These are phyloP conservation scores for Lanzia echinophila DNA, from an alignment of 2,329 filamentous ascomycete species.

Conservation along the genomic window DNA sequence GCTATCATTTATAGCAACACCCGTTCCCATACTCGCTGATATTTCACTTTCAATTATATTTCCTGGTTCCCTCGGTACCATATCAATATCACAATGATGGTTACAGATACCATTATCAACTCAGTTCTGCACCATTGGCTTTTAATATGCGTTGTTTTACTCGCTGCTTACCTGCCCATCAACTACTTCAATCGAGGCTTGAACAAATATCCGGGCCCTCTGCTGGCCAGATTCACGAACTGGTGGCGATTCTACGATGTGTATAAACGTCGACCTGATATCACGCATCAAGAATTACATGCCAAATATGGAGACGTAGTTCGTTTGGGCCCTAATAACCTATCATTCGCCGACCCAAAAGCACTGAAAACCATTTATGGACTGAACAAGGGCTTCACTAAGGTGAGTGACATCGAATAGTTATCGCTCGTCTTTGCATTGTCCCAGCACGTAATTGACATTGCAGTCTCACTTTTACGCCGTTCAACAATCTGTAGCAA, in stretches of 20 bases:
- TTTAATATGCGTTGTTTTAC: constrained; percentile 29
- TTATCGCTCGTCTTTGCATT: too few species aligned
- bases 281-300: constrained; percentile 63
- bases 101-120: constrained; percentile 2
- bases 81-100: neutral
- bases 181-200: constrained; percentile 52
- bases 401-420: constrained; percentile 42
- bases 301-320: constrained; percentile 67
- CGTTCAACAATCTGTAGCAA: constrained; percentile 66
- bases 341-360: constrained; percentile 68
- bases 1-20: too few species aligned
- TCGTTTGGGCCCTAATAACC: constrained; percentile 63
- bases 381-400: constrained; percentile 72
- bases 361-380: constrained; percentile 74
- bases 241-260: constrained; percentile 72
- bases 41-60: neutral
- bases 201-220: constrained; percentile 65
- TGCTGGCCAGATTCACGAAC: constrained; percentile 61
- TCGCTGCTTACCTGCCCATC: constrained; percentile 38
- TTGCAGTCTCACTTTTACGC: constrained; percentile 70
- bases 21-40: too few species aligned
- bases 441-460: neutral
- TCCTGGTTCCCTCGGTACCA: too few species aligned
- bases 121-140: constrained; percentile 35
- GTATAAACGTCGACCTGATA: constrained; percentile 55